Percentiles rank a stretch among this genome's conserved stretches.
Evolutionary conservation across 2,329 filamentous ascomycete species (phyloP).

Genomic region (Phoma sp.): DNA sequence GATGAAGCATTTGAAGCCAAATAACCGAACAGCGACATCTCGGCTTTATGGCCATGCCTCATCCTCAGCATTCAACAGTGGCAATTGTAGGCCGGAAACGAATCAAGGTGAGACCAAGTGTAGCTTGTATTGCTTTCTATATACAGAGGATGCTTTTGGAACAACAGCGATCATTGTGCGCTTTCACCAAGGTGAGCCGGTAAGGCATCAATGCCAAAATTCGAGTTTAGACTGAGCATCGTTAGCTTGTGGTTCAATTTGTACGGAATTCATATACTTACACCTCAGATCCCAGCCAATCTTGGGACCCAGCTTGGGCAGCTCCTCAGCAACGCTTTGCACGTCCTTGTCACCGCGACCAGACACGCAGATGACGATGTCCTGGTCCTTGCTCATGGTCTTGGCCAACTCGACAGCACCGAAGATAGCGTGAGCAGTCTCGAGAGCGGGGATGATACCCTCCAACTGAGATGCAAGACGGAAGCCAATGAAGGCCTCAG

Average conservation of each 20-base stretch:
- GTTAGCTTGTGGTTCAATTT: slow-evolving; percentile 24
- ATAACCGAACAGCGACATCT: slow-evolving; percentile 13
- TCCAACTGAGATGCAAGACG: slow-evolving; percentile 83
- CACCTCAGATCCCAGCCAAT: slow-evolving; percentile 76
- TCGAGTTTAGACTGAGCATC: slow-evolving; percentile 30
- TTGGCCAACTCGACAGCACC: slow-evolving; percentile 90
- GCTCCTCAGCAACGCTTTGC: slow-evolving; percentile 93
- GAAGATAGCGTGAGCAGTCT: slow-evolving; percentile 90
- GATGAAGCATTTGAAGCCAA: slow-evolving; percentile 3
- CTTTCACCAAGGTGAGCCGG: not conserved
- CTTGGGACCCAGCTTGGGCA: slow-evolving; percentile 84
- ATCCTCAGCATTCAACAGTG: not conserved
- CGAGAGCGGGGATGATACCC: slow-evolving; percentile 95
- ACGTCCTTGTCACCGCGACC: slow-evolving; percentile 98
- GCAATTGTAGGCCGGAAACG: too few relatives aligned
- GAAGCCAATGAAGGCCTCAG: slow-evolving; percentile 88
- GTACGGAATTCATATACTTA: slow-evolving; percentile 24
- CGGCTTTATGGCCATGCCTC: slow-evolving; percentile 2
- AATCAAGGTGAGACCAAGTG: not conserved
- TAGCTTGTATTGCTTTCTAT: not conserved
- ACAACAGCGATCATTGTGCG: not conserved
- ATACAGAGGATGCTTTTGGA: not conserved
- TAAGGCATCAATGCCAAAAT: not conserved
- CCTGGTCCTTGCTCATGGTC: slow-evolving; percentile 85
- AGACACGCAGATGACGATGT: slow-evolving; percentile 91